A percentile compares a stretch with the other conserved stretches of the same genome.
phyloP scores from a whole-genome alignment of 2,329 filamentous ascomycete genomes.

The Aspergillus versicolor region DNA sequence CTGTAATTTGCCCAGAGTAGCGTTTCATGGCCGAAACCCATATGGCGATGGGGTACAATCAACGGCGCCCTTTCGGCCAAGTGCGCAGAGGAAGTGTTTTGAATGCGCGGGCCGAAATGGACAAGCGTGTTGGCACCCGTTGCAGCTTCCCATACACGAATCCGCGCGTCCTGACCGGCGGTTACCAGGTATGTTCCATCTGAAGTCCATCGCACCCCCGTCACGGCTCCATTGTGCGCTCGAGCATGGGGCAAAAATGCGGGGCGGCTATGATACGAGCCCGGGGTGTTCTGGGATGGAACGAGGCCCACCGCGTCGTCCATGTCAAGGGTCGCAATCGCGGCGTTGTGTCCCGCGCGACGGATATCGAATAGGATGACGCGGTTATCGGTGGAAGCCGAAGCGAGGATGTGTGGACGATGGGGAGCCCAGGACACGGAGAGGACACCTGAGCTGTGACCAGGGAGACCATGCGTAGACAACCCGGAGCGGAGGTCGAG shows the following conservation, averaged over 20 bases:
- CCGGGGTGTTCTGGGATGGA: slow-evolving; percentile 29
- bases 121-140: slow-evolving; percentile 84
- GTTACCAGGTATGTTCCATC: slow-evolving; percentile 75
- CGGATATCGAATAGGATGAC: slow-evolving; percentile 86
- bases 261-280: slow-evolving; percentile 34
- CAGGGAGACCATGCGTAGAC: slow-evolving; percentile 68
- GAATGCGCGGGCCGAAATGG: slow-evolving; percentile 79
- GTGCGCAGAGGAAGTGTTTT: slow-evolving; percentile 62
- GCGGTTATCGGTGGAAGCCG: slow-evolving; percentile 79
- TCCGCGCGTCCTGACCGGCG: slow-evolving; percentile 76
- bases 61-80: slow-evolving; percentile 63
- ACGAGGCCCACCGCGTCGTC: slow-evolving; percentile 75
- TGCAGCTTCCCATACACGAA: slow-evolving; percentile 81
- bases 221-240: slow-evolving; percentile 80
- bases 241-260: slow-evolving; percentile 47
- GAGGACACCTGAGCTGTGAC: slow-evolving; percentile 66
- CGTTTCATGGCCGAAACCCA: slow-evolving; percentile 59
- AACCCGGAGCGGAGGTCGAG: slow-evolving; percentile 83
- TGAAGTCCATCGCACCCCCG: slow-evolving; percentile 80
- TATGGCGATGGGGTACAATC: slow-evolving; percentile 60
- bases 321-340: slow-evolving; percentile 76
- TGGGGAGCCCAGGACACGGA: slow-evolving; percentile 79
- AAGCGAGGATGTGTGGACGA: slow-evolving; percentile 75
- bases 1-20: slow-evolving; percentile 80
- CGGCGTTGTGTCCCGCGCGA: slow-evolving; percentile 64